phyloP scores from a whole-genome alignment of 192 early-diverging fungal genomes.

The Jimgerdemannia lactiflua region DNA sequence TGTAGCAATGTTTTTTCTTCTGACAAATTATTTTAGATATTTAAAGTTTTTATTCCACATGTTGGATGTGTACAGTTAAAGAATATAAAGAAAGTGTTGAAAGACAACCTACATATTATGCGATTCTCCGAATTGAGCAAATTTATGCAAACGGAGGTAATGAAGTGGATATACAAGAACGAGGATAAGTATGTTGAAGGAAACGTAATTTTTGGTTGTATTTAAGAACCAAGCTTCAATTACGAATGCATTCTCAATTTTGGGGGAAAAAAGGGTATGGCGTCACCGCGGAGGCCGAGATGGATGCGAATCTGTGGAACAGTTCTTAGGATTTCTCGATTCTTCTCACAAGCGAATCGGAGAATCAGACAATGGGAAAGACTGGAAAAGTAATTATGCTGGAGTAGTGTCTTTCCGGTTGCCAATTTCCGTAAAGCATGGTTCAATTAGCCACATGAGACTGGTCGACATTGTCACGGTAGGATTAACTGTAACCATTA shows the following conservation, averaged over 20 bases:
- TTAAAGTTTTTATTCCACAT: background rate
- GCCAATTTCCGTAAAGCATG: background rate
- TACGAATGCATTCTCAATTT: too few relatives aligned
- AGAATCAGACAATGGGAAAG: background rate
- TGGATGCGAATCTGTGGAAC: background rate
- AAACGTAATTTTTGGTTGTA: too few relatives aligned
- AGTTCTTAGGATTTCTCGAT: background rate
- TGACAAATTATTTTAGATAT: too few relatives aligned
- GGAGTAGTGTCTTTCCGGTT: background rate
- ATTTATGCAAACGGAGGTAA: background rate
- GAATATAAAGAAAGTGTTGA: background rate
- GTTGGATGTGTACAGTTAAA: background rate
- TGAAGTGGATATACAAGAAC: background rate
- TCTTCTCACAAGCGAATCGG: background rate
- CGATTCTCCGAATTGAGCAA: background rate
- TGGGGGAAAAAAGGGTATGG: background rate
- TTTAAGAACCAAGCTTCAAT: too few relatives aligned
- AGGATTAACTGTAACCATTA: background rate
- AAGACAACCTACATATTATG: background rate
- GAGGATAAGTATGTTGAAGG: background rate
- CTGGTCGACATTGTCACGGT: background rate
- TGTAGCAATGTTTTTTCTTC: too few relatives aligned
- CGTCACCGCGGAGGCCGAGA: background rate
- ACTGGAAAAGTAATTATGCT: background rate
- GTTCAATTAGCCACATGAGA: background rate